A percentile compares a stretch with the other conserved stretches of the same genome.
Conservation (phyloP, 768 basidiomycete genomes). For the Lactifluus rugatus region DNA sequence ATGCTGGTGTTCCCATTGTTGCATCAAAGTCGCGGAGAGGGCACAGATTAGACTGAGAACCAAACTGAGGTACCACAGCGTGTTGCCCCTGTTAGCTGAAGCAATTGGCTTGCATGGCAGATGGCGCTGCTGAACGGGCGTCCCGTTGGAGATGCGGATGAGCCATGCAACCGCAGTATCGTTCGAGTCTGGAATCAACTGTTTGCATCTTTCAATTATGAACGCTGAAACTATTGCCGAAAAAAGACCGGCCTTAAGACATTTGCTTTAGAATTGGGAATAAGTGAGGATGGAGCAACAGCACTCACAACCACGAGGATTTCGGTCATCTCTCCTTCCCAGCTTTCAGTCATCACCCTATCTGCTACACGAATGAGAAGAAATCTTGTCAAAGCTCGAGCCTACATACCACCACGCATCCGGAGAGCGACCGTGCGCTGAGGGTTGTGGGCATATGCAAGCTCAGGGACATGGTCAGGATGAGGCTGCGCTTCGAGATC, state of each 20-base stretch:
- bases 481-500: background rate
- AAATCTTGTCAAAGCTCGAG: background rate
- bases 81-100: background rate
- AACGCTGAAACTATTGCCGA: slow-evolving; percentile 3
- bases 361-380: background rate
- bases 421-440: background rate
- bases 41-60: background rate
- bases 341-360: background rate
- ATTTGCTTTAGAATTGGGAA: background rate
- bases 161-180: background rate
- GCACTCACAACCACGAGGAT: slow-evolving; percentile 10
- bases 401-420: background rate
- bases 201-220: slow-evolving; percentile 9
- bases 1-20: background rate
- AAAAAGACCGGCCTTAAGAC: slow-evolving; percentile 9
- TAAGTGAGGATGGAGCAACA: background rate
- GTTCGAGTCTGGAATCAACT: background rate
- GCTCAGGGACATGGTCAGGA: background rate
- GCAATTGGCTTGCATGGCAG: background rate
- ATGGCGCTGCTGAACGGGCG: too few relatives aligned
- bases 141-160: background rate
- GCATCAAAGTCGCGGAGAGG: slow-evolving; percentile 3
- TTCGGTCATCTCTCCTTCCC: slow-evolving; percentile 4
- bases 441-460: background rate
- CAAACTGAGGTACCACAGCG: slow-evolving; percentile 8